phyloP scores from a whole-genome alignment of 805 yeast genomes.

The Monosporozyma yasuniensis region DNA sequence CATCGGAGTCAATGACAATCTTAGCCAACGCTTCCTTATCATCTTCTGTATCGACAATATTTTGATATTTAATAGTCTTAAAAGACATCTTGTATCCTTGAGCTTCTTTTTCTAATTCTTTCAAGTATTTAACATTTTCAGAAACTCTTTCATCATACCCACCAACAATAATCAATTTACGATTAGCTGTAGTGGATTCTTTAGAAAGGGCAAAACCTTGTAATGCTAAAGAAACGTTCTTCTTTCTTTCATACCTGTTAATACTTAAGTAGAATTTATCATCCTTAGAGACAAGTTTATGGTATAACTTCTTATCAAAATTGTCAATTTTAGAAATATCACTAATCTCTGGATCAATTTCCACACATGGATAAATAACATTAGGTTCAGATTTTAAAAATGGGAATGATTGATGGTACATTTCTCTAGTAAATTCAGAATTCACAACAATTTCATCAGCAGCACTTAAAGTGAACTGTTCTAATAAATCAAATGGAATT shows the following conservation, averaged over 20 bases:
- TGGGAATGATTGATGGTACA: constrained; percentile 59
- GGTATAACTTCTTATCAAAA: constrained; percentile 13
- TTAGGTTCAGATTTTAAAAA: constrained; percentile 24
- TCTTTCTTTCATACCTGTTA: constrained; percentile 83
- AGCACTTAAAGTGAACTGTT: constrained; percentile 65
- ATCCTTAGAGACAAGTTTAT: constrained; percentile 8
- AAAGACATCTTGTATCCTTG: constrained; percentile 37
- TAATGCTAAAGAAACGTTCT: constrained; percentile 72
- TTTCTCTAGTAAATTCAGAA: constrained; percentile 67
- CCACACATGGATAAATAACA: constrained; percentile 57
- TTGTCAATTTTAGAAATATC: constrained; percentile 9
- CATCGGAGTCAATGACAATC: constrained; percentile 25
- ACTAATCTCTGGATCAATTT: constrained; percentile 30
- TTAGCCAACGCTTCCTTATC: constrained; percentile 6
- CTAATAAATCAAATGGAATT: constrained; percentile 73
- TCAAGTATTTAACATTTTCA: constrained; percentile 68
- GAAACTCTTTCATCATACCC: constrained; percentile 73
- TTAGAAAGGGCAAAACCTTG: constrained; percentile 45
- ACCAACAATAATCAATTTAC: constrained; percentile 69
- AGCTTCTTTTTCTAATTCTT: constrained; percentile 47
- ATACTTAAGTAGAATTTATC: constrained; percentile 52
- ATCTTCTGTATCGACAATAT: constrained; percentile 13
- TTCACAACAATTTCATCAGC: constrained; percentile 83
- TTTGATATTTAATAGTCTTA: constrained; percentile 34
- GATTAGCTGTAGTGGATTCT: constrained; percentile 21